Base-by-base conservation (phyloP, 495 filamentous ascomycete genomes). In the Aspergillus affinis region DNA sequence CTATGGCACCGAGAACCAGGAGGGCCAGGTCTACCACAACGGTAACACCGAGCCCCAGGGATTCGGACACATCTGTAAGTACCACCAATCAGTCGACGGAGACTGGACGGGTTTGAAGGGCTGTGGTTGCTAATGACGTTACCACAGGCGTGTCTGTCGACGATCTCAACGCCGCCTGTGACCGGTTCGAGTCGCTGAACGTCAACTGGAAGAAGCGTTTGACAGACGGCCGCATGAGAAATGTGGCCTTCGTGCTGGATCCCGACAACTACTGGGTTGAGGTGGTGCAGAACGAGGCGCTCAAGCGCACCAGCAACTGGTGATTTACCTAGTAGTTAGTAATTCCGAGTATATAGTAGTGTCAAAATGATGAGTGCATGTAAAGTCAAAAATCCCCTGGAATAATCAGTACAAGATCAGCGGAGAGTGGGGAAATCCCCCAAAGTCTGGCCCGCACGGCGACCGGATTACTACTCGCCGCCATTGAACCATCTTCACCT, bases 251-350 rank as follows among this genome's bases (percentile, higher is more conserved):
- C 71, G 72, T 97, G 20, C 78, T 96, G 10, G 93, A 98, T 71
- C 94, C 94, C 0, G 94, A 98, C 75, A 86, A 85, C 26, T 96
- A 96, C 70, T 94, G 91, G 90, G 84, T 96, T 58, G 92, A 98
- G 78, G 77, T 96, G 55, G 85, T 96, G 53, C 91, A 96, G 78
- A 85, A 85, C 59, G 75, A 84, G 71, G 71, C 74, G 21, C 58
- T 83, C 51, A 83, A 81, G 69, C 75, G 68, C 30, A 75, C 70
- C 32, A 72, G 72, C 36, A 79, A 83, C 64, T 78, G 75, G 77
- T 81, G 72, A 62, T 32, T 23, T 10, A 32, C 36, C 3, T 18
- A 48, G 46, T 48, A 8, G n/a, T 48, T 48, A 8, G 10, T 18
- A 21, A n/a, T 48, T 4, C 18, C 47, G 5, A 20, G 47, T 49